Percentiles rank a stretch among this genome's conserved stretches.
Evolutionary conservation across 164 flowering plant species (phyloP).

Genomic region (Chloranthus sessilifolius): DNA sequence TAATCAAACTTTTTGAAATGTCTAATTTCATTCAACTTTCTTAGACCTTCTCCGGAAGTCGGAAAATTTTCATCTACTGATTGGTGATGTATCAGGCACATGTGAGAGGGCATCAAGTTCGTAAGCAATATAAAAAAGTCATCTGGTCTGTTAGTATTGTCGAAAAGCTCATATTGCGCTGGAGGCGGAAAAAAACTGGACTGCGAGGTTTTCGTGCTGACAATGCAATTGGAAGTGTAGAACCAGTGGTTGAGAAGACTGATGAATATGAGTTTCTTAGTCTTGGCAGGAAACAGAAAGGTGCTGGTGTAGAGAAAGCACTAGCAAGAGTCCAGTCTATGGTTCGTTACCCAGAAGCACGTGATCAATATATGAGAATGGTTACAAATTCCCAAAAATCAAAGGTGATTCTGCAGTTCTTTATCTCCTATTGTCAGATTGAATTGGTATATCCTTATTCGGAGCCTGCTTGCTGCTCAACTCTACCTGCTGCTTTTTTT

Average conservation of each 20-base stretch:
- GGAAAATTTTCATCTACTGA: not conserved
- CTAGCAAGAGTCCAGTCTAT: slow-evolving; percentile 76
- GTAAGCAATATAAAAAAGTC: slow-evolving; percentile 57
- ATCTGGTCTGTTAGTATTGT: slow-evolving; percentile 81
- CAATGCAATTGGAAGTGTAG: slow-evolving; percentile 14
- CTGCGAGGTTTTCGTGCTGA: slow-evolving; percentile 58
- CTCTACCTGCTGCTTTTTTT: not conserved
- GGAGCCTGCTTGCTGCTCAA: not conserved
- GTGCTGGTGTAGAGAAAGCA: slow-evolving; percentile 58
- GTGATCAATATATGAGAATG: slow-evolving; percentile 78
- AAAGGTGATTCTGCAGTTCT: slow-evolving; percentile 26
- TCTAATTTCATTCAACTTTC: too few relatives aligned
- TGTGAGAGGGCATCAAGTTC: slow-evolving; percentile 80
- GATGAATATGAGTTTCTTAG: slow-evolving; percentile 79
- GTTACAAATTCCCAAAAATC: slow-evolving; percentile 31
- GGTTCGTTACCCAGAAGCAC: slow-evolving; percentile 76
- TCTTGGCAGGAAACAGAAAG: slow-evolving; percentile 58
- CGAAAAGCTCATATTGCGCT: slow-evolving; percentile 84
- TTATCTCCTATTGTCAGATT: not conserved
- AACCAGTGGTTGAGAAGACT: slow-evolving; percentile 24
- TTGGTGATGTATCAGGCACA: slow-evolving; percentile 47
- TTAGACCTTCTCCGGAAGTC: too few relatives aligned
- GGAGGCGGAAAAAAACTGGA: slow-evolving; percentile 82
- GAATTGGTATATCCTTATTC: not conserved
- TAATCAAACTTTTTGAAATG: too few relatives aligned